phyloP scores from a whole-genome alignment of 176 grass and related monocot species.

The Oryza meridionalis region DNA sequence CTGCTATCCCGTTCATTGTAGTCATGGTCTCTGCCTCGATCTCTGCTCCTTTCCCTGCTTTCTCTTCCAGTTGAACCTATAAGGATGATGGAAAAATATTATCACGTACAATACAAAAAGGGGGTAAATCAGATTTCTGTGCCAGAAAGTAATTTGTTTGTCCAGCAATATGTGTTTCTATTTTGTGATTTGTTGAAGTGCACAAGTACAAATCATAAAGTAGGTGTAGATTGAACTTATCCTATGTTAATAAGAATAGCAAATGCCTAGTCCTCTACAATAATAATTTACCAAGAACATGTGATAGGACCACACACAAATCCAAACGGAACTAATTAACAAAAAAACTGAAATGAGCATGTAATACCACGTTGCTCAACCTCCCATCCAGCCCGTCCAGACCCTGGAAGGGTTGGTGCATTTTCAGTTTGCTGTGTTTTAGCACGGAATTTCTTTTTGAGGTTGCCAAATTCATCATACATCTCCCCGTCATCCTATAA shows the following conservation, averaged over 20 bases:
- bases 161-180: background rate
- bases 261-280: background rate
- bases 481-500: slow-evolving; percentile 98
- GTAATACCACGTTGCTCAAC: slow-evolving; percentile 69
- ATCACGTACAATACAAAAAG: background rate
- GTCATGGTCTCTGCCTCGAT: slow-evolving; percentile 42
- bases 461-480: slow-evolving; percentile 99
- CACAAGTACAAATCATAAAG: background rate
- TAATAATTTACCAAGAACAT: slow-evolving; percentile 6
- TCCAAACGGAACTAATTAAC: background rate
- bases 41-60: slow-evolving; percentile 54
- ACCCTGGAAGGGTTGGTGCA: slow-evolving; percentile 52
- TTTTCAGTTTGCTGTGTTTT: slow-evolving; percentile 71
- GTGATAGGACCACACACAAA: background rate
- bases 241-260: background rate
- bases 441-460: slow-evolving; percentile 97
- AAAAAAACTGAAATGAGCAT: background rate
- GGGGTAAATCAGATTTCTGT: background rate
- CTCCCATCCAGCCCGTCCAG: slow-evolving; percentile 82
- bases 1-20: slow-evolving; percentile 52
- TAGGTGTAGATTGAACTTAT: background rate
- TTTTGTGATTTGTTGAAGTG: background rate
- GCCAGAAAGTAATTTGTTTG: background rate
- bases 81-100: background rate
- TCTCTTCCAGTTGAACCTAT: slow-evolving; percentile 49